Evolutionary conservation across 371 early-diverging fungal species (phyloP), one percentile per base, ranked within the genome.

Genomic region (Mucor sp.): DNA sequence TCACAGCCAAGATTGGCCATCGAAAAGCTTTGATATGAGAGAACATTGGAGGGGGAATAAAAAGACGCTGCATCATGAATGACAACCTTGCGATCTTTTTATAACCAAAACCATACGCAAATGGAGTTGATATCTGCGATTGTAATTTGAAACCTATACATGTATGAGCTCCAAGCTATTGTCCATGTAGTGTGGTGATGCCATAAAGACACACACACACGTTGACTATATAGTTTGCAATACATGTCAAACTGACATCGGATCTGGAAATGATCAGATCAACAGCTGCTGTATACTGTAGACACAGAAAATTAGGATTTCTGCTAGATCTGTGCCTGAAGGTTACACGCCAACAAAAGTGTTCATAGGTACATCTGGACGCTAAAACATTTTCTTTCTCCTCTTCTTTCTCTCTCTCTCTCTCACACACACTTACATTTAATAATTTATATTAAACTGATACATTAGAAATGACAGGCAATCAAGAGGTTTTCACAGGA

Each of bases 401-500:
- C 48, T 48, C 23, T 48, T 48, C 12, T 9, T 48, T 48, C 0
- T 48, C 23, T 23, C 11, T 48, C 6, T 23, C 7, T 47, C 8
- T 2, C 21, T 30, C 30, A 30, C 30, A 43, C 15, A 43, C 30
- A 30, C 30, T 4, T 30, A 30, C 30, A 30, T 30, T 30, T 30
- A 43, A n/a, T n/a, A n/a, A n/a, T n/a, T n/a, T 7, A 33, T 37
- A 37, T 37, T 41, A 41, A 41, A 41, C 41, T 41, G 41, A 41
- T 17, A 41, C 15, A 41, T 41, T 5, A 2, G 15, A 32, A 25
- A 63, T 63, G 63, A 55, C 41, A 39, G 33, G 19, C 53, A 25
- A 23, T 17, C 27, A 37, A 47, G 75, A 78, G 43, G 25, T 60
- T 41, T 80, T 81, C 43, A 60, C 62, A 6, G 81, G 76, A 17